Conservation (phyloP, 2,329 filamentous ascomycete species). For the Pseudogymnoascus pannorum region DNA sequence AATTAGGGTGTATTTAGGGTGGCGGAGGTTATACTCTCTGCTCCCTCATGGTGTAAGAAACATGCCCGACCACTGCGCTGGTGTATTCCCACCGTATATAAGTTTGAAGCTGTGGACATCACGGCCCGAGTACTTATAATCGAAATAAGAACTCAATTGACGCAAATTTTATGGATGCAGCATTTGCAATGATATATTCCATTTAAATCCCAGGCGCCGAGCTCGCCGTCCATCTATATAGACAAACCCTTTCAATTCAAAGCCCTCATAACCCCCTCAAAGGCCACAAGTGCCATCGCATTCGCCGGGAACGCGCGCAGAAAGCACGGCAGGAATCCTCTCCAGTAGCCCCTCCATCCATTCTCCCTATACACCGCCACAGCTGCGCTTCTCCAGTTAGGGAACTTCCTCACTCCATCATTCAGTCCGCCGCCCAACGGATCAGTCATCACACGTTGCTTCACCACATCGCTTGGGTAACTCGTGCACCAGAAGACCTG, state of each 20-base stretch:
- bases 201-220: not conserved
- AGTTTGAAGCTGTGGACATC: not conserved
- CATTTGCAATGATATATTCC: not conserved
- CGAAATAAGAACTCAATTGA: not conserved
- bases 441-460: conserved; percentile 97
- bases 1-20: too few species aligned
- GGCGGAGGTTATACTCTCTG: too few species aligned
- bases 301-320: conserved; percentile 92
- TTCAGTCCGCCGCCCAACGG: conserved; percentile 63
- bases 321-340: conserved; percentile 91
- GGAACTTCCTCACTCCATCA: conserved; percentile 63
- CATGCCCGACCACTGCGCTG: too few species aligned
- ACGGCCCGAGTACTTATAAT: not conserved
- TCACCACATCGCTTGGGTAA: conserved; percentile 89
- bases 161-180: not conserved
- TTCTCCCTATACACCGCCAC: conserved; percentile 65
- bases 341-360: conserved; percentile 78
- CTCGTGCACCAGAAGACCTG: conserved; percentile 92
- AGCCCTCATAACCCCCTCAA: conserved; percentile 81
- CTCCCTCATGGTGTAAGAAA: not conserved
- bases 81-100: too few species aligned
- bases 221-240: not conserved
- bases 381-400: conserved; percentile 73
- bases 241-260: conserved; percentile 37
- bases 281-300: conserved; percentile 85